phyloP scores from a whole-genome alignment of 2,329 filamentous ascomycete species.

The Fusarium nygamai region DNA sequence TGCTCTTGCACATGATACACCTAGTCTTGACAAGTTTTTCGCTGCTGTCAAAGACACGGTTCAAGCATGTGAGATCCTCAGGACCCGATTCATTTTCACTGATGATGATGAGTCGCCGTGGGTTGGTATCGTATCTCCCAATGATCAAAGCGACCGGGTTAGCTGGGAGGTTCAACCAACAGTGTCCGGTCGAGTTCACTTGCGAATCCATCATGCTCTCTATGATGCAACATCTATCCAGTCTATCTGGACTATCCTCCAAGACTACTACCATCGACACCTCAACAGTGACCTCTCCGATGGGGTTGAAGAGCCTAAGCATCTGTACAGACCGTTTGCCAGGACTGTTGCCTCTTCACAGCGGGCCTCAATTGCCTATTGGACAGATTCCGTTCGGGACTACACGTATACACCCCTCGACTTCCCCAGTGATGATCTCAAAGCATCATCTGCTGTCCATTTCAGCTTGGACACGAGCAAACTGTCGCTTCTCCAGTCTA shows the following conservation, averaged over 20 bases:
- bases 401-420: conserved; percentile 3
- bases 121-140: conserved; percentile 18
- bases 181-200: neutral
- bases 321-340: conserved; percentile 14
- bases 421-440: neutral
- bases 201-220: conserved; percentile 16
- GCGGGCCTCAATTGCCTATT: neutral
- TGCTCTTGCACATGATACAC: neutral
- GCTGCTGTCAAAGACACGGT: conserved; percentile 11
- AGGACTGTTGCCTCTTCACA: neutral
- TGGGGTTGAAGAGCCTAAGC: neutral
- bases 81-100: conserved; percentile 17
- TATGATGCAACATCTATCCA: conserved; percentile 18
- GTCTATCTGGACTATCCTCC: neutral
- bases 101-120: conserved; percentile 11
- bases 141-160: conserved; percentile 11
- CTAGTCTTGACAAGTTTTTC: neutral
- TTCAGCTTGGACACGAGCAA: neutral
- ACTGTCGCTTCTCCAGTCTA: neutral
- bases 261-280: neutral
- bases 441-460: conserved; percentile 10
- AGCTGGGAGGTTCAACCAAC: neutral
- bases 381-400: neutral
- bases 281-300: neutral
- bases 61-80: conserved; percentile 7